Base-by-base conservation (phyloP, 2,329 filamentous ascomycete genomes). In the Alternaria ventricosa region DNA sequence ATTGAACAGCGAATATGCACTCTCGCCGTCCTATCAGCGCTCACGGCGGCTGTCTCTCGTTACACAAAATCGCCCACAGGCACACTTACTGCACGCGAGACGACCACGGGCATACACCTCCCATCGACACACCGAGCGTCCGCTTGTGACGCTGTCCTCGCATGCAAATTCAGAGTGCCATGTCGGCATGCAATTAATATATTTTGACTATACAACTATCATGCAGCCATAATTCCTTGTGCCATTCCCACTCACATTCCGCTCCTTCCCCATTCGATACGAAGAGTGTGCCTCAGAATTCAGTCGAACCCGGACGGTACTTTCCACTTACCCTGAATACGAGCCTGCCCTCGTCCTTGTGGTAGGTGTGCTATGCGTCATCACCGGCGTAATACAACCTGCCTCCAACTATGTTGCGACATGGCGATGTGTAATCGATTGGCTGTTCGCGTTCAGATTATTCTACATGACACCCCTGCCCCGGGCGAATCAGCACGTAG, bases 321-420 rank as follows among this genome's bases (percentile, higher is more conserved):
- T 64, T 27, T 61, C 23, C 46, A 43, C 49, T 60, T 55, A 57
- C 53, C 57, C 63, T 58, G 56, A 55, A 63, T 60, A 62, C 59
- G 51, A 56, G 45, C 8, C 13, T 41, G 36, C 28, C 45, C 55
- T 45, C 55, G 41, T 46, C 55, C 51, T 55, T 50, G 43, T 63
- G 55, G 44, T 50, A 53, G 43, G 28, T 20, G 47, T 46, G 30
- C 12, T 41, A 54, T 65, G 66, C 66, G 61, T 65, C 65, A 61
- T 61, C 60, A 36, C 57, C 46, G 50, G 50, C 49, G 65, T 65
- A 59, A 60, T 65, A 61, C 65, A 65, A 51, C 55, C 60, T 63
- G 47, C 44, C 30, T 28, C 47, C 53, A 54, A 61, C 55, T 6
- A 44, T 36, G 23, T 41, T 53, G 49, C 49, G 30, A 53, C 30